Percentiles rank a stretch among this genome's conserved stretches.
phyloP scores from a whole-genome alignment of 495 filamentous ascomycete genomes.

The Astrothelium subdiscretum region DNA sequence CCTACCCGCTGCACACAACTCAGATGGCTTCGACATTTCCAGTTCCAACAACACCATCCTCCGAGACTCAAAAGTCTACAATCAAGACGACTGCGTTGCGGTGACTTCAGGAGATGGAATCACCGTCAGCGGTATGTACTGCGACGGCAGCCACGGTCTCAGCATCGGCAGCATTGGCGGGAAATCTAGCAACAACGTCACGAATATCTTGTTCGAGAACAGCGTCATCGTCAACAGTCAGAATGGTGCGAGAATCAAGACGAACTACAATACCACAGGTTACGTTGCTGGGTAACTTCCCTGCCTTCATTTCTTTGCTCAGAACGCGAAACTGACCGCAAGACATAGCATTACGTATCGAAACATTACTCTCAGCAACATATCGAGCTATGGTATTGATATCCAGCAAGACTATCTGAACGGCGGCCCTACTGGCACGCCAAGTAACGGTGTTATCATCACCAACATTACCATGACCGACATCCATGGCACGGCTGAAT shows the following conservation, averaged over 20 bases:
- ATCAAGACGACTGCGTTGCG: slow-evolving; percentile 39
- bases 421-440: slow-evolving; percentile 34
- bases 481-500: slow-evolving; percentile 32
- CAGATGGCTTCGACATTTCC: slow-evolving; percentile 34
- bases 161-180: slow-evolving; percentile 39
- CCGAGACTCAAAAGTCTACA: slow-evolving; percentile 25
- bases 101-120: slow-evolving; percentile 31
- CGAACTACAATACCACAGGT: slow-evolving; percentile 21
- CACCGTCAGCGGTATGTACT: slow-evolving; percentile 27
- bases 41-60: slow-evolving; percentile 24
- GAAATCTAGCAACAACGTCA: slow-evolving; percentile 37
- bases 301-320: neutral
- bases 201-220: slow-evolving; percentile 31
- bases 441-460: slow-evolving; percentile 36
- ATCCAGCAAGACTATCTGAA: slow-evolving; percentile 41
- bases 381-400: slow-evolving; percentile 37
- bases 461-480: slow-evolving; percentile 30
- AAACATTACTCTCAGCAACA: slow-evolving; percentile 32
- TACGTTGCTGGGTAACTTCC: slow-evolving; percentile 5
- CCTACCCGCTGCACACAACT: slow-evolving; percentile 32
- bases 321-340: slow-evolving; percentile 10
- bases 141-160: slow-evolving; percentile 37
- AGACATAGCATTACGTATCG: slow-evolving; percentile 33
- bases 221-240: slow-evolving; percentile 22
- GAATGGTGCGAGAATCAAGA: slow-evolving; percentile 39